Evolutionary conservation across 495 filamentous ascomycete genomes (phyloP), one percentile per base, ranked within the genome.

Genomic region (Lasiosphaeria miniovina): DNA sequence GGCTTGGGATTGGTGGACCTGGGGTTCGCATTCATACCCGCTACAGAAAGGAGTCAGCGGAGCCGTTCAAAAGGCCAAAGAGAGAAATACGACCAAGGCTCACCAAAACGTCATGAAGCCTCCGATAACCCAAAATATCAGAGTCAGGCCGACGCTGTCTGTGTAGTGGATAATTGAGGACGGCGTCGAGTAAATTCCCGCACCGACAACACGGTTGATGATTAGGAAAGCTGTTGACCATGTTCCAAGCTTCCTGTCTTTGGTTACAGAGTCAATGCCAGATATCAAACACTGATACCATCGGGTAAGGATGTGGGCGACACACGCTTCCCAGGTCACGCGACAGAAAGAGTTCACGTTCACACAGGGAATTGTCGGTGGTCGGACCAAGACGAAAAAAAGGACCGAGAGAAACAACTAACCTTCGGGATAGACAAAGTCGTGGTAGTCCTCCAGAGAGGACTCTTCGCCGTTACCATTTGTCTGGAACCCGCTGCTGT

Each of bases 341-440:
- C 24, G 40, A 3, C 9, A 43, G 40, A 43, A 43, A 43, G 40
- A 17, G 46, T 24, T 24, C 49, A 15, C 49, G 32, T 51, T 10
- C 49, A 51, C 15, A 1, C 11, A 52, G 24, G 17, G 8, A 0
- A 7, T 32, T 12, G 36, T n/a, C 32, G n/a, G 3, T 14, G 14
- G 31, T 36, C 36, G 6, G 35, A 17, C n/a, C 33, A 49, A 46
- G 51, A 54, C 24, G 48, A 34, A 48, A 38, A 46, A 11, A 52
- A 53, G 4, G 12, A 40, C 11, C 4, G 32, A 11, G 31, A 31
- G 10, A 15, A 40, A 34, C 7, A 35, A 68, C 65, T 43, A 52
- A 73, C 70, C 70, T 58, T 75, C 72, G 12, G 72, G 72, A 54
- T 65, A 73, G 4, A 75, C 66, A 40, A 73, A 75, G 49, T 74